Base-by-base conservation (phyloP, 345 rosid species). In the Eucalyptus guilfoylei region DNA sequence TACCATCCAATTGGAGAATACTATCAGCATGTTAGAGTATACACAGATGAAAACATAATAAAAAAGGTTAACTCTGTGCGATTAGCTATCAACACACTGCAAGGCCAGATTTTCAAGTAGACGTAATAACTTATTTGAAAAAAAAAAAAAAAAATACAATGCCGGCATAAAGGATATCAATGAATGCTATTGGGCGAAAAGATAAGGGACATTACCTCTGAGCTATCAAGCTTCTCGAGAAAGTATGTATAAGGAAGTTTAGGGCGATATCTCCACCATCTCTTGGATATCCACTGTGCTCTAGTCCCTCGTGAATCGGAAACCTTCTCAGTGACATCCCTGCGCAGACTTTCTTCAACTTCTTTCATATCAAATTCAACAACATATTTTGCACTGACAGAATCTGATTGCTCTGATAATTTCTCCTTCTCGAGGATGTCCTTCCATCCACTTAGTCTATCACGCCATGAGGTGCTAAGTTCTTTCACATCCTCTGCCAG, bases 181-280 rank as follows among this genome's bases (percentile, higher is more conserved):
- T 13, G 11, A 62, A 30, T 58, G 11, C 48, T 26, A 17, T 45
- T 6, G 8, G 42, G 47, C 3, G 4, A 11, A 54, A 88, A 86
- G 54, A 62, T 60, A 52, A 49, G 60, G 64, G 80, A 40, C 14
- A 12, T 86, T 92, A 95, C 99, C 96, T 97, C 99, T 42, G 98
- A 97, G 86, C 92, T 90, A 91, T 97, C 99, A 88, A 97, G 97
- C 91, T 96, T 97, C 87, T 97, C 96, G 87, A 97, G 99, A 92
- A 97, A 96, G 92, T 96, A 97, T 76, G 97, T 96, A 87, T 97
- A 97, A 48, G 99, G 98, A 91, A 97, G 94, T 91, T 93, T 96
- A 81, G 99, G 99, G 90, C 97, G 99, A 91, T 97, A 97, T 55
- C 93, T 95, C 99, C 99, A 97, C 99, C 99, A 97, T 93, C 99